These are phyloP conservation scores for Pseudovirgaria hyperparasitica DNA, from an alignment of 2,329 filamentous ascomycete species.

Conservation along the genomic window DNA sequence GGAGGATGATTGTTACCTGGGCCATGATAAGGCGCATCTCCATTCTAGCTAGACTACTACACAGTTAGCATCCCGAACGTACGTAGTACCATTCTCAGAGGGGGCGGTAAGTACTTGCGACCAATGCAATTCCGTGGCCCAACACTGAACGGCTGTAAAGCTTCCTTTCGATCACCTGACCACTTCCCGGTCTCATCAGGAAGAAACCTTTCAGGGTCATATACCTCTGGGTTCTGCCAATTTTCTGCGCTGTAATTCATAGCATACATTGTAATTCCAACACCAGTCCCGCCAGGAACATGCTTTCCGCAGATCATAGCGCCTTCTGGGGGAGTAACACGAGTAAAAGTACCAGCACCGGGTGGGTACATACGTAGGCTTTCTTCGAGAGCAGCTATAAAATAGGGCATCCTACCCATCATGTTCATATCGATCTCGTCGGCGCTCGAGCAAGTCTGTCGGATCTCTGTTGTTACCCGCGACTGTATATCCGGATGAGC, in stretches of 20 bases:
- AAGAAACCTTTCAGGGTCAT: conserved; percentile 13
- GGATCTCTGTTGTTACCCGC: no score
- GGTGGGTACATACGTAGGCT: conserved; percentile 28
- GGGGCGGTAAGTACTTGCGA: conserved; percentile 6
- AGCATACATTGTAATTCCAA: conserved; percentile 12
- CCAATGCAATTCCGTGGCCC: conserved; percentile 20
- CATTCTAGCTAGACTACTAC: conserved; percentile 13
- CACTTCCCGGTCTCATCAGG: conserved; percentile 10
- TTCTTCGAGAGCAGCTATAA: neutral
- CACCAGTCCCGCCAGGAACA: conserved; percentile 17
- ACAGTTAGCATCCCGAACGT: no score
- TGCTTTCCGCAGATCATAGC: conserved; percentile 21
- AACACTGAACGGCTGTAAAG: conserved; percentile 17
- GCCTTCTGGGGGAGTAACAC: conserved; percentile 22
- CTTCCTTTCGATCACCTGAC: conserved; percentile 17
- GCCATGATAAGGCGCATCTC: conserved; percentile 22
- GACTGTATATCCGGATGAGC: no score
- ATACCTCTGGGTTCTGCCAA: conserved; percentile 8
- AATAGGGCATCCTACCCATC: no score
- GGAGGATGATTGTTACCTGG: conserved; percentile 22
- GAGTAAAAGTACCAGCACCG: conserved; percentile 20
- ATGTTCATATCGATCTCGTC: no score
- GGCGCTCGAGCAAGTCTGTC: no score
- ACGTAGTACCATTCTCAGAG: neutral
- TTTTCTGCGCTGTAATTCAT: conserved; percentile 8